Percentiles rank a stretch among this genome's conserved stretches.
Evolutionary conservation across 2,329 filamentous ascomycete species (phyloP).

Genomic region (Talaromyces sp.): DNA sequence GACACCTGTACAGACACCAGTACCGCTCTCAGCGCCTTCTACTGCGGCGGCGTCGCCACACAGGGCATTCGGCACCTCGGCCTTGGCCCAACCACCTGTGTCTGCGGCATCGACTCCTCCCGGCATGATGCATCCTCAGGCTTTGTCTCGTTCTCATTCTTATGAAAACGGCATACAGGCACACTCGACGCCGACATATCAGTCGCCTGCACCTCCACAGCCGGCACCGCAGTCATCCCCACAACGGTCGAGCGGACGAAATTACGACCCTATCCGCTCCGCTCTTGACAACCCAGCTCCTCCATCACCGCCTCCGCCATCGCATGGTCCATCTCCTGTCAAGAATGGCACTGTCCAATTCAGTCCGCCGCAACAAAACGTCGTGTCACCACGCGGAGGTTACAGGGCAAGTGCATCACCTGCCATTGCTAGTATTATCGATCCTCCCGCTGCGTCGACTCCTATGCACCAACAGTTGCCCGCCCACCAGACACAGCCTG

Average conservation of each 20-base stretch:
- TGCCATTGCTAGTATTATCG: conserved; percentile 84
- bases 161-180: conserved; percentile 9
- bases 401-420: conserved; percentile 81
- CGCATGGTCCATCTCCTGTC: conserved; percentile 45
- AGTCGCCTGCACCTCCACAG: conserved; percentile 14
- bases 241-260: conserved; percentile 66
- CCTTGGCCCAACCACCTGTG: not conserved
- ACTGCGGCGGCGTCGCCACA: not conserved
- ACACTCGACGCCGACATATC: conserved; percentile 14
- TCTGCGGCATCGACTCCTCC: conserved; percentile 3
- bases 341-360: conserved; percentile 26
- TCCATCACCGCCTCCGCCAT: conserved; percentile 36
- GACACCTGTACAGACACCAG: conserved; percentile 15
- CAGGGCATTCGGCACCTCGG: not conserved
- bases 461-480: conserved; percentile 20
- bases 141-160: conserved; percentile 9
- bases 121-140: conserved; percentile 5
- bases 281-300: conserved; percentile 47
- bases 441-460: conserved; percentile 51
- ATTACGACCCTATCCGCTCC: conserved; percentile 83
- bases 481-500: conserved; percentile 18
- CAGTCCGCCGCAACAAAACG: conserved; percentile 39
- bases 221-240: conserved; percentile 27
- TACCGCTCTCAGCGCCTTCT: not conserved
- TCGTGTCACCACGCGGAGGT: conserved; percentile 44